These are phyloP conservation scores for Circinella minor DNA, from an alignment of 371 early-diverging fungal species.

Conservation along the genomic window DNA sequence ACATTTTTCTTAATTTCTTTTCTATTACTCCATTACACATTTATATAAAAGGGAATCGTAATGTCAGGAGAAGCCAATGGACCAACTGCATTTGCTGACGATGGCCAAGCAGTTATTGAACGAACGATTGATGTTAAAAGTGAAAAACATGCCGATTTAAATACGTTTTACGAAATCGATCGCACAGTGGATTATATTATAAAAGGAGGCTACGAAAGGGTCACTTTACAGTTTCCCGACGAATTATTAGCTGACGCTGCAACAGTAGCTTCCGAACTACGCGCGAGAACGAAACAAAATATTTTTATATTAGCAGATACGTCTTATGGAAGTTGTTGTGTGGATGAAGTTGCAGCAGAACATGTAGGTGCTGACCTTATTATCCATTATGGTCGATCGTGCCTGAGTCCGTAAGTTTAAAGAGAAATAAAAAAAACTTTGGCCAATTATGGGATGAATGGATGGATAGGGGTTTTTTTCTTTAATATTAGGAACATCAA, in stretches of 20 bases:
- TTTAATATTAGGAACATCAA: too few species aligned
- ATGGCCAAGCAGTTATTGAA: conserved; percentile 66
- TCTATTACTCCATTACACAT: neutral
- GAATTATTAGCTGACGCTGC: conserved; percentile 77
- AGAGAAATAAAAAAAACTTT: too few species aligned
- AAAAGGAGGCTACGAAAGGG: conserved; percentile 54
- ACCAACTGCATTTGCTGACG: conserved; percentile 69
- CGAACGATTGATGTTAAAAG: conserved; percentile 57
- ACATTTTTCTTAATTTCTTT: neutral
- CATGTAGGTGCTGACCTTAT: conserved; percentile 85
- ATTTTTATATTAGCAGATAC: conserved; percentile 91
- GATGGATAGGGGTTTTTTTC: too few species aligned
- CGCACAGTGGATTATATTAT: conserved; percentile 61
- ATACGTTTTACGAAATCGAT: conserved; percentile 68
- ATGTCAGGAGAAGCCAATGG: conserved; percentile 48
- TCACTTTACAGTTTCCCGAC: conserved; percentile 95
- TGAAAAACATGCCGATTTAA: conserved; percentile 44
- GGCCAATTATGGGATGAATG: too few species aligned
- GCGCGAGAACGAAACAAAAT: conserved; percentile 43
- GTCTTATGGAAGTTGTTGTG: conserved; percentile 96
- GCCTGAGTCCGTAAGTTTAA: conserved; percentile 77
- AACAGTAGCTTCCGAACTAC: conserved; percentile 59
- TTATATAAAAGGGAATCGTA: neutral
- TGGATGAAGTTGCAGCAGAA: conserved; percentile 94
- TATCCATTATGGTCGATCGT: conserved; percentile 93